Percentiles rank a stretch among this genome's conserved stretches.
Evolutionary conservation across 208 protist genomes (phyloP).

Genomic region (Acanthamoeba sp.): DNA sequence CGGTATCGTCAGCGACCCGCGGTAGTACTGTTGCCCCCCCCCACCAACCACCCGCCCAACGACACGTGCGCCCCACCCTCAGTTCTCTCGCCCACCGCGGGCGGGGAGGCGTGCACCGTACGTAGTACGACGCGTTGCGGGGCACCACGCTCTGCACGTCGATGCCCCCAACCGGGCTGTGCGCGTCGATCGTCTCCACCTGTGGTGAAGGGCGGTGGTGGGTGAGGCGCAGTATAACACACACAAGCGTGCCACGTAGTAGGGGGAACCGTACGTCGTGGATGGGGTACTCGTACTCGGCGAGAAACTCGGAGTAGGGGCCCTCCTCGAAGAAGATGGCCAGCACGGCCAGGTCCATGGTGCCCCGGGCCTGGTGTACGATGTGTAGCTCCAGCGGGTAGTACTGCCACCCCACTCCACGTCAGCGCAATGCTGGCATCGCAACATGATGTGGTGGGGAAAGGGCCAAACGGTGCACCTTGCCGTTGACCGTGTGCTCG

Average conservation of each 20-base stretch:
- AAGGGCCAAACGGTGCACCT: not conserved
- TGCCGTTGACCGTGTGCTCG: not conserved
- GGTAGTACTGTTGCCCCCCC: not conserved
- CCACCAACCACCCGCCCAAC: not conserved
- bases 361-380: constrained; percentile 1
- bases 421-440: not conserved
- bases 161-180: not conserved
- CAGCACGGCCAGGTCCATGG: constrained; percentile 5
- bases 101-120: not conserved
- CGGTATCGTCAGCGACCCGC: not conserved
- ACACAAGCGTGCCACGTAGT: too few species aligned
- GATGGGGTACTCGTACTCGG: constrained; percentile 27
- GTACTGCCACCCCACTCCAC: not conserved
- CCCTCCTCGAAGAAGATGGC: constrained; percentile 25
- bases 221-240: too few species aligned
- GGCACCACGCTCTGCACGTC: constrained; percentile 11
- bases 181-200: not conserved
- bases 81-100: not conserved
- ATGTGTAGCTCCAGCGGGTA: constrained; percentile 21
- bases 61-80: not conserved
- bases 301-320: constrained; percentile 28
- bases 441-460: not conserved
- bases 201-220: not conserved
- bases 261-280: not conserved
- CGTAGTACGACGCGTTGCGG: constrained; percentile 7